Evolutionary conservation across 352 stramenopile species (phyloP).

Genomic region (Phytophthora citrophthora): DNA sequence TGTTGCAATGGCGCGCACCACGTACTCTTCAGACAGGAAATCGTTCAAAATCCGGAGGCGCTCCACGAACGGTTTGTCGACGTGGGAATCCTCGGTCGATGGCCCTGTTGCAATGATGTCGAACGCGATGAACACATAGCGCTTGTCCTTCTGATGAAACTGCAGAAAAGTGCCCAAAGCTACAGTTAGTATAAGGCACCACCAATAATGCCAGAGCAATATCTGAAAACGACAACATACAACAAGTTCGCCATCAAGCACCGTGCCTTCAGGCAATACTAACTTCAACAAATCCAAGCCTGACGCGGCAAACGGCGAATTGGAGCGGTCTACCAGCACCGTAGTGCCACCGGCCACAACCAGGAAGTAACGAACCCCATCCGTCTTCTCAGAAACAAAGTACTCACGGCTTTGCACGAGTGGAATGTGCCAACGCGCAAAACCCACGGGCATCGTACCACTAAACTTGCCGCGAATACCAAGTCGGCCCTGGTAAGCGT

Average conservation of each 20-base stretch:
- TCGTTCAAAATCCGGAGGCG: slow-evolving; percentile 82
- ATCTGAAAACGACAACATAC: slow-evolving; percentile 40
- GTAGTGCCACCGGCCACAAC: slow-evolving; percentile 75
- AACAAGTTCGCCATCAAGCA: slow-evolving; percentile 91
- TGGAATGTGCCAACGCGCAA: slow-evolving; percentile 90
- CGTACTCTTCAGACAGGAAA: slow-evolving; percentile 86
- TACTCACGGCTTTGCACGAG: slow-evolving; percentile 87
- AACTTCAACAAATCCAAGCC: slow-evolving; percentile 80
- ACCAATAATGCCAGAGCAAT: too few relatives aligned
- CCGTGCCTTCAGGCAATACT: slow-evolving; percentile 84
- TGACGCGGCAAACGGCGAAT: slow-evolving; percentile 78
- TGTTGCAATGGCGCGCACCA: slow-evolving; percentile 6
- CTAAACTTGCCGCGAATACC: slow-evolving; percentile 85
- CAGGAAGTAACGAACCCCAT: slow-evolving; percentile 92
- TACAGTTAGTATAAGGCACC: slow-evolving; percentile 14
- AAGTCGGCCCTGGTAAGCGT: slow-evolving; percentile 77
- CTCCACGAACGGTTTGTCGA: slow-evolving; percentile 84
- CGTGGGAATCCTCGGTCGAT: slow-evolving; percentile 72
- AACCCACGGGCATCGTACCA: slow-evolving; percentile 91
- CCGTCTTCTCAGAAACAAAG: slow-evolving; percentile 92
- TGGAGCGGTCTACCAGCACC: slow-evolving; percentile 81
- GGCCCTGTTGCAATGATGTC: slow-evolving; percentile 88
- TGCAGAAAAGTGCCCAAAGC: slow-evolving; percentile 25
- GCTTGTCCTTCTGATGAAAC: slow-evolving; percentile 84
- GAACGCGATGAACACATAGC: slow-evolving; percentile 91